Evolutionary conservation across 2,329 filamentous ascomycete genomes (phyloP).

Genomic region (Eutypella sp.): DNA sequence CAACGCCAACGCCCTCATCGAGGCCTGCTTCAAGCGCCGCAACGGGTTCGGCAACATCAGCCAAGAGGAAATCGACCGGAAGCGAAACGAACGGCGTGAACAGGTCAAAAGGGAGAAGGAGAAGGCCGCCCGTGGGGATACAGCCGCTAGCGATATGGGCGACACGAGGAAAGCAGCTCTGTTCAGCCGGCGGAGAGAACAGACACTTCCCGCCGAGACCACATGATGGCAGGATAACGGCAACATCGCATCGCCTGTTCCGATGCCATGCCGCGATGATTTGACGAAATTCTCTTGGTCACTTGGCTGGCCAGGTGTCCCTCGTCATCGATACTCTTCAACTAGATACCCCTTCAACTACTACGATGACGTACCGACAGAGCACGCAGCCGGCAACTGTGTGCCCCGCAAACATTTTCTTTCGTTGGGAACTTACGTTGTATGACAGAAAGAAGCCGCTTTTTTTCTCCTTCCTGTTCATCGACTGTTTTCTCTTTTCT

Average conservation of each 20-base stretch:
- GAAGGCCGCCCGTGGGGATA: conserved; percentile 22
- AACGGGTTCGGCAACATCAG: conserved; percentile 78
- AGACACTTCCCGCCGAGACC: conserved; percentile 20
- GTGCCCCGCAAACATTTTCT: conserved; percentile 6
- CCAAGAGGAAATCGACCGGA: conserved; percentile 74
- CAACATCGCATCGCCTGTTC: background rate
- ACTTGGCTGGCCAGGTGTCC: background rate
- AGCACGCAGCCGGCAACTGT: background rate
- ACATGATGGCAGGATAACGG: background rate
- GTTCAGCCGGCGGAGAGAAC: conserved; percentile 38
- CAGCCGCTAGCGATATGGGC: conserved; percentile 29
- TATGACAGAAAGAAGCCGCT: background rate
- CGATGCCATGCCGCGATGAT: background rate
- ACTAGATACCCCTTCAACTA: background rate
- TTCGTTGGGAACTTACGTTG: conserved; percentile 1
- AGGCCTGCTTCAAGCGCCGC: conserved; percentile 74
- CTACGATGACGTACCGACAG: background rate
- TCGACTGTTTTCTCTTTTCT: background rate
- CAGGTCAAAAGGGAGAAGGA: conserved; percentile 43
- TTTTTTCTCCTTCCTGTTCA: background rate
- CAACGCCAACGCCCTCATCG: conserved; percentile 77
- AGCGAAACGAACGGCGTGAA: conserved; percentile 63
- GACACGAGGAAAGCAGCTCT: conserved; percentile 39
- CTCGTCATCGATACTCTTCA: background rate
- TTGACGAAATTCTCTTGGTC: background rate